A percentile compares a stretch with the other conserved stretches of the same genome.
phyloP scores from a whole-genome alignment of 2,329 filamentous ascomycete genomes.

The Beauveria caledonica region DNA sequence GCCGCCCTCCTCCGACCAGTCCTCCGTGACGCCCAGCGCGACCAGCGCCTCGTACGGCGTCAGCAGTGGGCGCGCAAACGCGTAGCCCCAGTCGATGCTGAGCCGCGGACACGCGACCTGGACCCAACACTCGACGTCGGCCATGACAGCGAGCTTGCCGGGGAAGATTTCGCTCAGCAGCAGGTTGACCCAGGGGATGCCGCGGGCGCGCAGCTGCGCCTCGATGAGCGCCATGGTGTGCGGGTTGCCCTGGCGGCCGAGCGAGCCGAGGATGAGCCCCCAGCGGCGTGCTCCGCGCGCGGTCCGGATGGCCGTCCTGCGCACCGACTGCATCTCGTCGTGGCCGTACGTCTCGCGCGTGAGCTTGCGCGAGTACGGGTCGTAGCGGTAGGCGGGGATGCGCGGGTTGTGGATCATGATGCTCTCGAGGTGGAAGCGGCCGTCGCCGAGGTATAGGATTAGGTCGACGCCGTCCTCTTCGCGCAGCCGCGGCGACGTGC shows the following conservation, averaged over 20 bases:
- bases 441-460: conserved; percentile 85
- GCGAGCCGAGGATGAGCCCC: conserved; percentile 87
- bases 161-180: conserved; percentile 94
- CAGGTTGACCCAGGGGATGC: conserved; percentile 76
- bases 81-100: conserved; percentile 99
- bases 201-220: conserved; percentile 58
- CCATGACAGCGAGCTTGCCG: conserved; percentile 87
- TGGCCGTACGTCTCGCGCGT: conserved; percentile 91
- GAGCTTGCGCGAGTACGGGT: conserved; percentile 87
- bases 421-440: conserved; percentile 91
- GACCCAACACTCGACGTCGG: conserved; percentile 94
- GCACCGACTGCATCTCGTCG: conserved; percentile 76
- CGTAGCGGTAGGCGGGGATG: conserved; percentile 89
- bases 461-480: conserved; percentile 57
- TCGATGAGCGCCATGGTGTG: conserved; percentile 87
- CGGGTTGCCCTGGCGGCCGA: conserved; percentile 92
- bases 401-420: conserved; percentile 98
- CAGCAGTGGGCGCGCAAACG: conserved; percentile 77
- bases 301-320: conserved; percentile 65
- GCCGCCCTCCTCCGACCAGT: conserved; percentile 54
- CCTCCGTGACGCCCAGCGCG: conserved; percentile 69
- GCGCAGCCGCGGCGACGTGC: conserved; percentile 71
- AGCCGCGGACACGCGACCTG: conserved; percentile 94
- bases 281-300: conserved; percentile 77
- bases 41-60: conserved; percentile 95